Conservation (phyloP, 78 protist genomes). For the Polysphondylium violaceum region DNA sequence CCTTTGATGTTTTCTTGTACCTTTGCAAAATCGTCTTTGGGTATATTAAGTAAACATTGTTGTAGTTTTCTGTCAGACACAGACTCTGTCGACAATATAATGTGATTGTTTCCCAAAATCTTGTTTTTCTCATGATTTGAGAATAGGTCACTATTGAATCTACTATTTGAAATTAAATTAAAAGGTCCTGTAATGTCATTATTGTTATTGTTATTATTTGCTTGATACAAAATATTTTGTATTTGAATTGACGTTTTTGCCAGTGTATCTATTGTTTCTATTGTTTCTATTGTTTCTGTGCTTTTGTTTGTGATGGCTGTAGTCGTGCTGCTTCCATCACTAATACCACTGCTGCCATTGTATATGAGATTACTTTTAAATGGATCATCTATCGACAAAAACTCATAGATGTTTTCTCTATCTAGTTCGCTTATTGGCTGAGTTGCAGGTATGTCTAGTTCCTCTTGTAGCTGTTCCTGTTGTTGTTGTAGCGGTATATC, state of each 20-base stretch:
- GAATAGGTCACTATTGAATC: conserved; percentile 1
- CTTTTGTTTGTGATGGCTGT: not conserved
- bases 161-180: not conserved
- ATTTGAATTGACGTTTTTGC: no score
- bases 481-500: no score
- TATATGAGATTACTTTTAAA: not conserved
- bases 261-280: no score
- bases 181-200: not conserved
- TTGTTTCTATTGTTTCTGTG: not conserved
- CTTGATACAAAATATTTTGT: no score
- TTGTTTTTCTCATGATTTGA: not conserved
- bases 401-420: not conserved
- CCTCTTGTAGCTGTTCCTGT: no score
- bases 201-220: no score
- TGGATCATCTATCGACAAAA: not conserved
- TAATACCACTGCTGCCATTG: not conserved
- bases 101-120: not conserved
- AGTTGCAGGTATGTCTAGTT: no score
- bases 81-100: conserved; percentile 17
- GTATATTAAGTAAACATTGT: conserved; percentile 13
- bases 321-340: not conserved
- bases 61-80: no score
- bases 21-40: not conserved
- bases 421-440: not conserved
- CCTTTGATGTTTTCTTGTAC: not conserved